Evolutionary conservation across 2,329 filamentous ascomycete species (phyloP).

Genomic region (Trichoderma koningii): DNA sequence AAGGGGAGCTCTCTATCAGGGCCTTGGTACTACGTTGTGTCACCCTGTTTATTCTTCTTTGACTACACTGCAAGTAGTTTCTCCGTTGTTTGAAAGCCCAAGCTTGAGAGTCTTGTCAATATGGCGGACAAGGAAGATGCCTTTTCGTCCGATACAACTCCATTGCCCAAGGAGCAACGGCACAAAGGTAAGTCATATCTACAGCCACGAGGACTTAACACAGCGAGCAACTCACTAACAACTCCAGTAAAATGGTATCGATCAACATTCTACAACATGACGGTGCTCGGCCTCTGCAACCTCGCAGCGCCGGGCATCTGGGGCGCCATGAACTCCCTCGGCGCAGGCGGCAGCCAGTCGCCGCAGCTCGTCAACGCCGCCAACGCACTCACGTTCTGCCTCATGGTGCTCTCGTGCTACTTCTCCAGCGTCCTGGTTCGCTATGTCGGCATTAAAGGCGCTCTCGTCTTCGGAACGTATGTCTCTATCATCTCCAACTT

Average conservation of each 20-base stretch:
- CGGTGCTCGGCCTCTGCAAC: slow-evolving; percentile 70
- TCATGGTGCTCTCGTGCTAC: slow-evolving; percentile 72
- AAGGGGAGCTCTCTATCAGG: background rate
- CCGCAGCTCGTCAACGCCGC: slow-evolving; percentile 70
- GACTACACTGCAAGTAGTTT: background rate
- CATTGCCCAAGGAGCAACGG: slow-evolving; percentile 37
- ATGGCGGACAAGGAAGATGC: slow-evolving; percentile 20
- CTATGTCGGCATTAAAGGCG: slow-evolving; percentile 69
- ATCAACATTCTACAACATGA: slow-evolving; percentile 71
- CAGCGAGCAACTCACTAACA: too few relatives aligned
- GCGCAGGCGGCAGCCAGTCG: slow-evolving; percentile 65
- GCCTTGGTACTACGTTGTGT: background rate
- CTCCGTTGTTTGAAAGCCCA: background rate
- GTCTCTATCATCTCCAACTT: slow-evolving; percentile 28
- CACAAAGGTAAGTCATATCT: slow-evolving; percentile 33
- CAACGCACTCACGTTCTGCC: slow-evolving; percentile 70
- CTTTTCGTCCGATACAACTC: slow-evolving; percentile 6
- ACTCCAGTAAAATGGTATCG: slow-evolving; percentile 65
- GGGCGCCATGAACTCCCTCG: slow-evolving; percentile 72
- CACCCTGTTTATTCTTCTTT: background rate
- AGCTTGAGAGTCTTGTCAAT: background rate
- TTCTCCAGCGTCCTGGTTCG: slow-evolving; percentile 65
- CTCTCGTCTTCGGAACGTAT: slow-evolving; percentile 69
- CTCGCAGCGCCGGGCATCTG: slow-evolving; percentile 72
- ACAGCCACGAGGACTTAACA: too few relatives aligned